Percentiles rank a stretch among this genome's conserved stretches.
phyloP scores from a whole-genome alignment of 148 eudicot genomes.

The Amaranthus cruentus region DNA sequence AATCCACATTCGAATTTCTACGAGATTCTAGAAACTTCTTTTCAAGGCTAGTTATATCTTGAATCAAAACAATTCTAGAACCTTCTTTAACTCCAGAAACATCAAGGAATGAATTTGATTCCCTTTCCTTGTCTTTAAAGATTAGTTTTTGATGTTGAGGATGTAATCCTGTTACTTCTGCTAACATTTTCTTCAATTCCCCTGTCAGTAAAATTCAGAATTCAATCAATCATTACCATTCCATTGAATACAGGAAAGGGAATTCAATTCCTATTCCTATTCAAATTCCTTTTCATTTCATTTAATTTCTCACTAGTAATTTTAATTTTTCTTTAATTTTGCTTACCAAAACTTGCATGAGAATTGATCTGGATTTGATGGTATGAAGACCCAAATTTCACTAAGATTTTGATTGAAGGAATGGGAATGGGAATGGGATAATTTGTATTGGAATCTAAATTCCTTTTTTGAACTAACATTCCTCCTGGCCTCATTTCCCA shows the following conservation, averaged over 20 bases:
- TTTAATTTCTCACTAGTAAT: no score
- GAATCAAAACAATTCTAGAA: conserved; percentile 53
- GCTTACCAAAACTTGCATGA: conserved; percentile 65
- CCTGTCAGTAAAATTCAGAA: conserved; percentile 30
- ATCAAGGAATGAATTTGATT: conserved; percentile 62
- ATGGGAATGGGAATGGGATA: conserved; percentile 19
- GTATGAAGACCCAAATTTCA: conserved; percentile 47
- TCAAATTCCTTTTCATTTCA: not conserved
- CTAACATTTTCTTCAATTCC: conserved; percentile 69
- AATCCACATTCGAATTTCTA: conserved; percentile 41
- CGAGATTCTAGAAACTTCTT: conserved; percentile 37
- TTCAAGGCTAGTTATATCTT: conserved; percentile 47
- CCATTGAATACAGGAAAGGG: not conserved
- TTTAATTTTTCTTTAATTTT: not conserved
- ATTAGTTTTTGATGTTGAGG: conserved; percentile 63
- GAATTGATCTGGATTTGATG: conserved; percentile 54
- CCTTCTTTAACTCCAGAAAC: conserved; percentile 65
- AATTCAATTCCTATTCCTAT: not conserved
- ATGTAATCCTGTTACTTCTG: conserved; percentile 48
- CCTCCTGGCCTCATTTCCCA: conserved; percentile 84
- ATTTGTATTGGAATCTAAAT: conserved; percentile 33
- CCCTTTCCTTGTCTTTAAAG: conserved; percentile 67
- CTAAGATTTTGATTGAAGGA: conserved; percentile 45
- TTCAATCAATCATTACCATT: not conserved
- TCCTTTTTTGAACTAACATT: conserved; percentile 69